phyloP scores from a whole-genome alignment of 257 asterid genomes.

The Capsicum rhomboideum region DNA sequence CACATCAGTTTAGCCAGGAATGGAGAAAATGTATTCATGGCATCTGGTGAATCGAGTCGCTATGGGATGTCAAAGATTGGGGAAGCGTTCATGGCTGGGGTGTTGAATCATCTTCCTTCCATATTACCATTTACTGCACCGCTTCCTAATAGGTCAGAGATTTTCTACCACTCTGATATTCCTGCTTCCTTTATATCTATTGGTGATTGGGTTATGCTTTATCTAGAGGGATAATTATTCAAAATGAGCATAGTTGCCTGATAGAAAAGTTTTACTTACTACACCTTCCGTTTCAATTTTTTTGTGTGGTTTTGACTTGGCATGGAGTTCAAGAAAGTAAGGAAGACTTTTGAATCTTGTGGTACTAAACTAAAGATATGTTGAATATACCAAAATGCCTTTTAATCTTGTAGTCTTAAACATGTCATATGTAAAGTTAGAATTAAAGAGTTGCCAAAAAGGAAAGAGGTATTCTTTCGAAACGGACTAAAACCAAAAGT shows the following conservation, averaged over 20 bases:
- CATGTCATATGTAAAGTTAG: too few species aligned
- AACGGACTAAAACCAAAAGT: too few species aligned
- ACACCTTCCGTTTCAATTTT: too few species aligned
- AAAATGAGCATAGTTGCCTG: neutral
- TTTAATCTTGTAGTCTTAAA: too few species aligned
- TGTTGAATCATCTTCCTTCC: constrained; percentile 79
- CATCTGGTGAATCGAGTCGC: constrained; percentile 33
- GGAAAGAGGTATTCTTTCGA: too few species aligned
- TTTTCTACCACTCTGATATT: neutral
- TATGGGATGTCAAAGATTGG: constrained; percentile 76
- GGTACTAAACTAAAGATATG: too few species aligned
- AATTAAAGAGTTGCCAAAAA: too few species aligned
- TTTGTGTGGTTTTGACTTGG: too few species aligned
- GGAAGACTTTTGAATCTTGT: too few species aligned
- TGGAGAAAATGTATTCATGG: constrained; percentile 73
- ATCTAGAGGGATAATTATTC: neutral
- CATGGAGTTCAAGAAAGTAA: too few species aligned
- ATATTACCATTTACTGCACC: constrained; percentile 91
- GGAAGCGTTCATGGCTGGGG: constrained; percentile 97
- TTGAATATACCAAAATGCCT: too few species aligned
- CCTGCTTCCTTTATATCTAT: neutral
- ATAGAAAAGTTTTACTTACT: neutral
- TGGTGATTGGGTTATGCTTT: neutral
- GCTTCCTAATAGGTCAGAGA: constrained; percentile 67
- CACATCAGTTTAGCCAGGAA: constrained; percentile 75